These are phyloP conservation scores for Epichloe glyceriae DNA, from an alignment of 2,329 filamentous ascomycete genomes.

Conservation along the genomic window DNA sequence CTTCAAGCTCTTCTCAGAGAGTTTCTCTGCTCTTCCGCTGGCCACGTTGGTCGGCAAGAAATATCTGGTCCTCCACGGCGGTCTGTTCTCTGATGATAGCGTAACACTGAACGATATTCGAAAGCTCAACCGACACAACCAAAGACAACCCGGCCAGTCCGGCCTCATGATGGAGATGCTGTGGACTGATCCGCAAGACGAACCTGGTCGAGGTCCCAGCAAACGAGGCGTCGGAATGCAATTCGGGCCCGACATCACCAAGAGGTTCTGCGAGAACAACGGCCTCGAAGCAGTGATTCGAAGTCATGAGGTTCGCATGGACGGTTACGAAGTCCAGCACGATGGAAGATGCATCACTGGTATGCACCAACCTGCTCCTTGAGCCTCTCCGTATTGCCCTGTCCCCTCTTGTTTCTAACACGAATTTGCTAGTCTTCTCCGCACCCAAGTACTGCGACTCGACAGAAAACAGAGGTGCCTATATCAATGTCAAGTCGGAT, in stretches of 20 bases:
- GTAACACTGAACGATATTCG: conserved; percentile 86
- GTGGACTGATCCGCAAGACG: conserved; percentile 90
- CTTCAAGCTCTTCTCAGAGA: conserved; percentile 97
- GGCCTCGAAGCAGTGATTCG: conserved; percentile 89
- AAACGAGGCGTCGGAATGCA: conserved; percentile 95
- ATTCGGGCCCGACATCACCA: conserved; percentile 93
- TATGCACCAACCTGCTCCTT: conserved; percentile 25
- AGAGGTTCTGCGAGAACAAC: conserved; percentile 93
- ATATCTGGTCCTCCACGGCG: conserved; percentile 86
- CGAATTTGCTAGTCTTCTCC: conserved; percentile 59
- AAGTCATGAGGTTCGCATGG: conserved; percentile 97
- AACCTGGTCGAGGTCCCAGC: conserved; percentile 78
- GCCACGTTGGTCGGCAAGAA: conserved; percentile 86
- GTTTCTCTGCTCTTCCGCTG: conserved; percentile 85
- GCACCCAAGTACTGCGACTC: conserved; percentile 96
- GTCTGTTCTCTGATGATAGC: conserved; percentile 91
- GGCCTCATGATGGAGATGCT: conserved; percentile 99
- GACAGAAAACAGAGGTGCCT: conserved; percentile 95
- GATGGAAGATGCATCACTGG: conserved; percentile 89
- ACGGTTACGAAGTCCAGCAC: conserved; percentile 97
- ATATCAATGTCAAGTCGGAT: conserved; percentile 89
- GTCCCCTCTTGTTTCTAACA: conserved; percentile 12
- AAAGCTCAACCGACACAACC: conserved; percentile 79
- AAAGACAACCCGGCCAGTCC: conserved; percentile 82
- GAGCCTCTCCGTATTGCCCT: background rate